Evolutionary conservation across 768 basidiomycete genomes (phyloP), one percentile per base, ranked within the genome.

Genomic region (Pisolithus orientalis): DNA sequence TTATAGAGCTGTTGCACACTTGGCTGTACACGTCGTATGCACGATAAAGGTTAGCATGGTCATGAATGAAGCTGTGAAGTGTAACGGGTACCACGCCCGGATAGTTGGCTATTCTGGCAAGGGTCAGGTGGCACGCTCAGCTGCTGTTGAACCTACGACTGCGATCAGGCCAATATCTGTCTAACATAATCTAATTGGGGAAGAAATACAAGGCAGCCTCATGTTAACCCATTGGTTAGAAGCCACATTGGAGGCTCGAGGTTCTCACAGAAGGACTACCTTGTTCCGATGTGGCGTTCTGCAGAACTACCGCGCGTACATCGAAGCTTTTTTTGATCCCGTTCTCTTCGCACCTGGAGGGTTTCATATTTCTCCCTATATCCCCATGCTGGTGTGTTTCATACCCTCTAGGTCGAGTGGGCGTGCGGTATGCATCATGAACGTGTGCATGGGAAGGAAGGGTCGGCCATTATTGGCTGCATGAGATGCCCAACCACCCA

Each of bases 1-100:
- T 91, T 21, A 89, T 88, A 0, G 91, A 91, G 65, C 76, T 90
- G 14, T 79, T 88, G 54, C 80, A 8, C 39, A 29, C 17, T 50
- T 28, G 34, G 34, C 34, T 34, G 34, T 13, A 13, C 34, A 34
- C 5, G 5, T 34, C 34, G 11, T 13, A 34, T 13, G 34, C 34
- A 3, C 34, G 34, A 11, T 34, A 14, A 34, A 34, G 34, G 13
- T 34, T 34, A 34, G 14, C 34, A 14, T 34, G 34, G 17, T 24
- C 39, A 10, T 39, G 45, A 39, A 29, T 42, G 32, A 27, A 17
- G 9, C 25, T 50, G 11, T 9, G 44, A 34, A 27, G 44, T 32
- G 43, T 45, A 13, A 13, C 39, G 31, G 6, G 14, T 46, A 27
- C 38, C 17, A 49, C 52, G 13, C 25, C 21, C 25, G 21, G 9